A percentile compares a stretch with the other conserved stretches of the same genome.
Evolutionary conservation across 805 yeast genomes (phyloP).

Genomic region (Nakazawaea ishiwadae): DNA sequence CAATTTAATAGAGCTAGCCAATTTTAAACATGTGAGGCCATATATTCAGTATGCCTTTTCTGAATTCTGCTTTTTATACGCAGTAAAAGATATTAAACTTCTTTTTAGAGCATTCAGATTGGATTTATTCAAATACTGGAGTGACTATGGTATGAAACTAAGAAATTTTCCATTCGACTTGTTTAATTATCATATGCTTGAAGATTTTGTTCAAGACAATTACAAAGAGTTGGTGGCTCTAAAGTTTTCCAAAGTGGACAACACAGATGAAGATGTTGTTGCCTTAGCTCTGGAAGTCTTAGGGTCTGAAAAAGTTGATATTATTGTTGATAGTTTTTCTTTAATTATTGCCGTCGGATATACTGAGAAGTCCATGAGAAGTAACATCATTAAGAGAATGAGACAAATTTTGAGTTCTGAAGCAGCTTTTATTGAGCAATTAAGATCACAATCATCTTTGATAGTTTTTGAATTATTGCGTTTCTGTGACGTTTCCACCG

Average conservation of each 20-base stretch:
- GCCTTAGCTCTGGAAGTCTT: slow-evolving; percentile 15
- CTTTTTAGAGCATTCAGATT: slow-evolving; percentile 29
- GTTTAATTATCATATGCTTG: slow-evolving; percentile 29
- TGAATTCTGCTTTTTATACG: slow-evolving; percentile 19
- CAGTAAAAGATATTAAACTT: slow-evolving; percentile 12
- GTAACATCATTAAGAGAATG: slow-evolving; percentile 24
- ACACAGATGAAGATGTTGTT: slow-evolving; percentile 7
- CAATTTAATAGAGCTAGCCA: slow-evolving; percentile 37
- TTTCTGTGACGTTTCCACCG: slow-evolving; percentile 35
- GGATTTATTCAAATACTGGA: slow-evolving; percentile 41
- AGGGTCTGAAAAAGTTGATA: slow-evolving; percentile 8
- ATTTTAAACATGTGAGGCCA: slow-evolving; percentile 24
- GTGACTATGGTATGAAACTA: slow-evolving; percentile 26
- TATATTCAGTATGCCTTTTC: slow-evolving; percentile 27
- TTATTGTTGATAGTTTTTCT: slow-evolving; percentile 31
- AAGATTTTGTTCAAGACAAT: slow-evolving; percentile 29
- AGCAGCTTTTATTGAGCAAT: not conserved
- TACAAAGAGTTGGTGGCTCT: slow-evolving; percentile 36
- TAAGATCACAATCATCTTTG: slow-evolving; percentile 21
- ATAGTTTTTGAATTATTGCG: slow-evolving; percentile 33
- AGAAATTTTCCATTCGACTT: slow-evolving; percentile 34
- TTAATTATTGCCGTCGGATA: slow-evolving; percentile 40
- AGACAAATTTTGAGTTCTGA: slow-evolving; percentile 16
- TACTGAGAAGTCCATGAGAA: slow-evolving; percentile 32
- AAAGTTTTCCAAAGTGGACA: slow-evolving; percentile 14